Evolutionary conservation across 495 filamentous ascomycete species (phyloP), one percentile per base, ranked within the genome.

Genomic region (Neurospora africana): DNA sequence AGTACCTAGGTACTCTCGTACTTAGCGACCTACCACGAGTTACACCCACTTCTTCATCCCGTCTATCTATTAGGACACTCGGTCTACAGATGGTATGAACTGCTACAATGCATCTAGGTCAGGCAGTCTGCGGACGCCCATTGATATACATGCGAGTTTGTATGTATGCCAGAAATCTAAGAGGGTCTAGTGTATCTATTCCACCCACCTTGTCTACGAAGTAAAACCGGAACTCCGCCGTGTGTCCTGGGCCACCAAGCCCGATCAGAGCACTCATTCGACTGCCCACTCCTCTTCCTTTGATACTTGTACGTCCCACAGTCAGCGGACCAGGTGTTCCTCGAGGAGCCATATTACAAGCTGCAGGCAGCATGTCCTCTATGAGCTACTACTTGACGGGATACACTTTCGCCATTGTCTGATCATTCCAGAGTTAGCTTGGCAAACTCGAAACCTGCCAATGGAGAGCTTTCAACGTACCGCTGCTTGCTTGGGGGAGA

Each of bases 401-500:
- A 68, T 82, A 84, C 39, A 84, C 69, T 74, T 83, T 83, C 33
- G 80, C 76, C 82, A 85, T 83, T 58, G 78, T 70, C 84, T 85
- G 11, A 47, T 30, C 61, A n/a, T 68, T 39, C 68, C 6, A 65
- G 21, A 73, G 72, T 72, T 21, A 70, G 27, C 33, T 30, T 33
- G 37, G 21, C 30, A 27, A 11, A 30, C 27, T 30, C 17, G 30
- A 11, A 19, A 53, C 11, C 17, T 30, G 39, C 38, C 33, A 19
- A 71, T 27, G 5, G 36, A 39, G 27, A 27, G 5, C 1, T 19
- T 17, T 33, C 37, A 10, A 87, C 89, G 78, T 82, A 93, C 91
- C 83, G 89, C 86, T 65, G 93, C 93, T 75, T 92, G 85, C 80
- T 88, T 94, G 6, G 95, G 95, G 81, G 97, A 94, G 74, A 99